Base-by-base conservation (phyloP, 768 basidiomycete species). In the Lactifluus subvellereus region DNA sequence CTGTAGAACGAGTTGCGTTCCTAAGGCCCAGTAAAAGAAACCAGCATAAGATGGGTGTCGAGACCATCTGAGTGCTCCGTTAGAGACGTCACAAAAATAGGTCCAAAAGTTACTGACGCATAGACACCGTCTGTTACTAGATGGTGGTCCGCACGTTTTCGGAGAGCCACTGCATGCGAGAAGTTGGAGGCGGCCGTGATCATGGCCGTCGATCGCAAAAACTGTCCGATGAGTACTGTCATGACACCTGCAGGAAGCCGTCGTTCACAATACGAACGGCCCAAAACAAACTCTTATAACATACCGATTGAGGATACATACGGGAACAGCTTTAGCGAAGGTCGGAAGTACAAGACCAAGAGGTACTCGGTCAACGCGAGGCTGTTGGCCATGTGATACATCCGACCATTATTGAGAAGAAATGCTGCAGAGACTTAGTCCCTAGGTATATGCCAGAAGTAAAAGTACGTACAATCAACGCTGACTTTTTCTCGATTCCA, bases 21-120 rank as follows among this genome's bases (percentile, higher is more conserved):
- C 94, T 32, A 99, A 70, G 0, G 94, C 94, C 97, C 97, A 98
- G 73, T 96, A 98, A 74, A 91, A 96, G 78, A 98, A 99, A 2
- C 95, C 97, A 1, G 91, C 84, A 69, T 99, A 99, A 0, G 96
- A 97, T 11, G 97, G 97, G 74, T 99, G 97, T 14, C 97, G 85
- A 64, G 86, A 88, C 84, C 84, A 89, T 7, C 91, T 93, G 68
- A 48, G 59, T 30, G 40, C 18, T 33, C 47, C 53, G 13, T 72
- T 38, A 48, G 48, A 33, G 22, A 53, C 43, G 7, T 16, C 9
- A 53, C 27, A 32, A 53, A 37, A 45, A 32, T 30, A 56, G n/a
- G 30, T 13, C 49, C 20, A 64, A 8, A 32, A 14, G 47, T 30
- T 40, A 78, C 87, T 72, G 71, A 97, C 90, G 82, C 79, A 69